phyloP scores from a whole-genome alignment of 192 early-diverging fungal species.

The Rhizophagus sp. region DNA sequence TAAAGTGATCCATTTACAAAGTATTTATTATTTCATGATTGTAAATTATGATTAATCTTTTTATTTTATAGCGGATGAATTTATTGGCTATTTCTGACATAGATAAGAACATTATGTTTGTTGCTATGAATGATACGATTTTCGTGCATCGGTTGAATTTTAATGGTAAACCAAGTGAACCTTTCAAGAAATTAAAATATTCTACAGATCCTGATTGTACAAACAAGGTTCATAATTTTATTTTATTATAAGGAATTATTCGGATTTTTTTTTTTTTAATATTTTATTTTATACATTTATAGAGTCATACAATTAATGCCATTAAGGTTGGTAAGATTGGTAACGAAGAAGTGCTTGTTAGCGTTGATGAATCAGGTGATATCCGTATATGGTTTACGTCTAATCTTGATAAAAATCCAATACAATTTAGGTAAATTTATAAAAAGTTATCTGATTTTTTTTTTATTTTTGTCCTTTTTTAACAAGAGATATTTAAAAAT shows the following conservation, averaged over 20 bases:
- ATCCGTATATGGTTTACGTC: constrained; percentile 55
- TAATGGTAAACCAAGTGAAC: background rate
- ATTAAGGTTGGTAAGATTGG: constrained; percentile 56
- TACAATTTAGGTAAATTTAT: constrained; percentile 42
- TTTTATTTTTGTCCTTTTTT: background rate
- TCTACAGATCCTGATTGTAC: background rate
- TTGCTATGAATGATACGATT: background rate
- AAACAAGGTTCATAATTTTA: background rate
- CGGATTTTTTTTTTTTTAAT: background rate
- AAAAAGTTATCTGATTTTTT: background rate
- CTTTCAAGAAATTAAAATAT: background rate
- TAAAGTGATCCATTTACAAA: background rate
- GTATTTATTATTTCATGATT: background rate
- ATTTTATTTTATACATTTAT: background rate
- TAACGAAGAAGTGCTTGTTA: constrained; percentile 53
- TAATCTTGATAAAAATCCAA: constrained; percentile 40
- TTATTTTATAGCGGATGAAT: background rate
- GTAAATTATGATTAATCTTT: background rate
- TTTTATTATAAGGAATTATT: background rate
- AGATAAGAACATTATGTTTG: background rate
- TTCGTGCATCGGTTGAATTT: background rate
- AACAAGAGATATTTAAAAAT: background rate
- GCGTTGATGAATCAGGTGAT: constrained; percentile 54
- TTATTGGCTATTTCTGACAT: background rate
- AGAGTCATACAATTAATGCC: constrained; percentile 51